phyloP scores from a whole-genome alignment of 768 basidiomycete species.

The Hygrophoropsis aurantiaca region DNA sequence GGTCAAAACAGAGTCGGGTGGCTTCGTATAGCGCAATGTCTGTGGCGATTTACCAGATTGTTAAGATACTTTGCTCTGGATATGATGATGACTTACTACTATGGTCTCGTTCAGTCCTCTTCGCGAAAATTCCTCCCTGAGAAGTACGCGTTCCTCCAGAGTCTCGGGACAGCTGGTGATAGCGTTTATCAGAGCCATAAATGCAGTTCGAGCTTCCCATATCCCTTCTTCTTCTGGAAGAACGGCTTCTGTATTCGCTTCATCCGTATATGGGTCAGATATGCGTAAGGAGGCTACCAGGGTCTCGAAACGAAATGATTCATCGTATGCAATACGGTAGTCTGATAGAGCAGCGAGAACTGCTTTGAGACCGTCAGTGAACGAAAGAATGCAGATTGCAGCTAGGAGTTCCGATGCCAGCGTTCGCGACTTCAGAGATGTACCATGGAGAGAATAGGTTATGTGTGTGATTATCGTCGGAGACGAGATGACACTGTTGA shows the following conservation, averaged over 20 bases:
- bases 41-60: conserved; percentile 26
- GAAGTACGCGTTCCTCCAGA: conserved; percentile 73
- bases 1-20: conserved; percentile 74
- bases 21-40: conserved; percentile 74
- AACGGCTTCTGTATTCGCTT: conserved; percentile 29
- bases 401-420: conserved; percentile 78
- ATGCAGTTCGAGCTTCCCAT: conserved; percentile 81
- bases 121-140: conserved; percentile 81
- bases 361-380: conserved; percentile 66
- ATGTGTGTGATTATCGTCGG: conserved; percentile 71
- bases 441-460: conserved; percentile 64
- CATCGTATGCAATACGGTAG: conserved; percentile 67
- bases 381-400: conserved; percentile 76
- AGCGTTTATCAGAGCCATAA: conserved; percentile 79
- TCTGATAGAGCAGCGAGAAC: conserved; percentile 82
- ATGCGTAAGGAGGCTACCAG: conserved; percentile 64
- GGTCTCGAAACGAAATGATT: conserved; percentile 78
- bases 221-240: conserved; percentile 61
- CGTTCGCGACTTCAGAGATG: conserved; percentile 67
- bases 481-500: conserved; percentile 61
- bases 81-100: conserved; percentile 54
- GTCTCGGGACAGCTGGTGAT: conserved; percentile 72
- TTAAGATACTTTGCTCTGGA: neutral
- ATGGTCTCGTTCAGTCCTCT: conserved; percentile 83
- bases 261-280: conserved; percentile 42